Evolutionary conservation across 176 grass and related monocot genomes (phyloP), one percentile per base, ranked within the genome.

Genomic region (Areca catechu): DNA sequence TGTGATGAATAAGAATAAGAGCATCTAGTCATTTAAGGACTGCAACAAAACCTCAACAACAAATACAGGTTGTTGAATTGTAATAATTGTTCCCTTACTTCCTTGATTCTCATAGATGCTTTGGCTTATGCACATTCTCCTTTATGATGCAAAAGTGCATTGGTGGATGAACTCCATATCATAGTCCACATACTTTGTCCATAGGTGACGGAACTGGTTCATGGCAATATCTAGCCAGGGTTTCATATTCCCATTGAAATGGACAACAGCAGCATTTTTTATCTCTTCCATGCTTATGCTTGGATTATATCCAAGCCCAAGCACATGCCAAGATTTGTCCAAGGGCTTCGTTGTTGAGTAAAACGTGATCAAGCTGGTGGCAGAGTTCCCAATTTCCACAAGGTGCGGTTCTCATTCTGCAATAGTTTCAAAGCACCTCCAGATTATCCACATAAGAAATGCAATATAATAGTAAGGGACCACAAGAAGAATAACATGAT

Each of bases 201-300:
- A 98, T 12, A 92, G 65, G 69, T 78, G 75, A 22, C 84, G 83
- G 75, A 98, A 98, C 67, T 85, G 87, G 68, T 88, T 92, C 93
- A 98, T 88, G 66, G 77, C 93, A 56, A 98, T 98, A 54, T 98
- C 93, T 27, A 98, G 78, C 93, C 93, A 98, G 22, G 93, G 93
- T 70, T 98, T 98, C 93, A 98, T 98, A 73, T 98, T 98, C 7
- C 93, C 93, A 6, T 98, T 98, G 71, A 92, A 98, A 88, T 98
- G 93, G 49, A 98, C 87, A 30, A 98, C 87, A 20, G 93, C 86
- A 47, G 86, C 87, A 47, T 98, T 98, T 30, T 74, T 91, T 10
- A 98, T 98, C 78, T 98, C 93, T 65, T 98, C 93, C 84, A 88
- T 92, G 73, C 87, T 92, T 65, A 98, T 98, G 58, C 87, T 92